A percentile compares a stretch with the other conserved stretches of the same genome.
Evolutionary conservation across 2,329 filamentous ascomycete genomes (phyloP).

Genomic region (Trichoderma gracile): DNA sequence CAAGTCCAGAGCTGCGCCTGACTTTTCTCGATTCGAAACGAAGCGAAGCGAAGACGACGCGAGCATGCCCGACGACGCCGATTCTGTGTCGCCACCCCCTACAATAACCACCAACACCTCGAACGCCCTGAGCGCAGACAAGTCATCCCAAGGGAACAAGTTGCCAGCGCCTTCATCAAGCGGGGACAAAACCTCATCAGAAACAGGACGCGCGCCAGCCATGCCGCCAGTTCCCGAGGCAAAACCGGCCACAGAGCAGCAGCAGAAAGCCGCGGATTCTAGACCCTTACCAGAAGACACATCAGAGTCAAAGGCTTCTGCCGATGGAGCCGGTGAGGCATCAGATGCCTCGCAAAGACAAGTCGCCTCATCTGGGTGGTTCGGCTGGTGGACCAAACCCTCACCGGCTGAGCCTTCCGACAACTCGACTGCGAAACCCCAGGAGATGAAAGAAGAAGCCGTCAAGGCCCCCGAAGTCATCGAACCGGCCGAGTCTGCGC

Average conservation of each 20-base stretch:
- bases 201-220: background rate
- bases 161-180: background rate
- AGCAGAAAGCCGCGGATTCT: background rate
- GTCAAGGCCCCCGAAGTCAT: background rate
- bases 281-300: background rate
- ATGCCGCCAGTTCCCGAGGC: slow-evolving; percentile 1
- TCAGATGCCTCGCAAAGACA: slow-evolving; percentile 26
- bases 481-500: slow-evolving; percentile 27
- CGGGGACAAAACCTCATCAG: background rate
- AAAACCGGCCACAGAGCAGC: background rate
- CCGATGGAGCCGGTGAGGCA: slow-evolving; percentile 1
- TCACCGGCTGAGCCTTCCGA: slow-evolving; percentile 34
- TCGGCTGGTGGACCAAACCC: slow-evolving; percentile 50
- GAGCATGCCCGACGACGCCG: slow-evolving; percentile 31
- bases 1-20: slow-evolving; percentile 47
- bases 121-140: background rate
- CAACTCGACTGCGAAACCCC: background rate
- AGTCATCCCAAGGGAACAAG: background rate
- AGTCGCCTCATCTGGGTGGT: slow-evolving; percentile 51
- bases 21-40: slow-evolving; percentile 54
- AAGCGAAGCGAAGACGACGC: slow-evolving; percentile 39
- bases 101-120: slow-evolving; percentile 29
- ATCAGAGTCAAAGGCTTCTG: slow-evolving; percentile 31
- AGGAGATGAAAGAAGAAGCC: slow-evolving; percentile 16
- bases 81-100: slow-evolving; percentile 16